A percentile compares a stretch with the other conserved stretches of the same genome.
Evolutionary conservation across 805 yeast genomes (phyloP).

Genomic region (Candida dajiaensis): DNA sequence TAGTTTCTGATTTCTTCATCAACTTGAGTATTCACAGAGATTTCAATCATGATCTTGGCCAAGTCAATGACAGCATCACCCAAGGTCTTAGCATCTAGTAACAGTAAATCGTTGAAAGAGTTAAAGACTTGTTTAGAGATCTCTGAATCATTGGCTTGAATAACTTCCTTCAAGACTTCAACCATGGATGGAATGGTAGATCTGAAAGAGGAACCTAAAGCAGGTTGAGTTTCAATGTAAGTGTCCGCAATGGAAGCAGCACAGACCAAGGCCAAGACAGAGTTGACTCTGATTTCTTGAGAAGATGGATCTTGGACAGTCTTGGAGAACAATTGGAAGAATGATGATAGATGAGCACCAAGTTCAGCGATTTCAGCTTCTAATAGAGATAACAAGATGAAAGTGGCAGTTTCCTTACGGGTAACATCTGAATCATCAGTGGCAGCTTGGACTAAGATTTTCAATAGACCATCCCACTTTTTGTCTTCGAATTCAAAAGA

Average conservation of each 20-base stretch:
- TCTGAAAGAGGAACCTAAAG: slow-evolving; percentile 48
- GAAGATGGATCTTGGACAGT: slow-evolving; percentile 60
- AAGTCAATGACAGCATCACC: slow-evolving; percentile 70
- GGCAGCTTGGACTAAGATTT: slow-evolving; percentile 63
- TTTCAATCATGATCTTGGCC: slow-evolving; percentile 67
- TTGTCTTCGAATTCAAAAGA: slow-evolving; percentile 61
- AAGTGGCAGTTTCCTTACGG: slow-evolving; percentile 77
- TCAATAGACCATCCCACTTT: slow-evolving; percentile 75
- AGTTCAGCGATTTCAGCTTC: slow-evolving; percentile 64
- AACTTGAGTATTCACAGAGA: slow-evolving; percentile 56
- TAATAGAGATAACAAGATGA: slow-evolving; percentile 67
- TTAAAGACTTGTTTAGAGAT: slow-evolving; percentile 73
- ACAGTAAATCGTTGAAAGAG: slow-evolving; percentile 73
- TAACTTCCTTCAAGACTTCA: slow-evolving; percentile 68
- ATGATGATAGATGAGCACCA: slow-evolving; percentile 52
- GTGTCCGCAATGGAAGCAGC: slow-evolving; percentile 66
- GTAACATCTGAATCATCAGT: slow-evolving; percentile 43
- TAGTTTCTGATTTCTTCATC: slow-evolving; percentile 81
- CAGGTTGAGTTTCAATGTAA: slow-evolving; percentile 40
- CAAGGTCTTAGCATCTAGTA: slow-evolving; percentile 69
- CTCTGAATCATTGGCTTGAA: slow-evolving; percentile 65
- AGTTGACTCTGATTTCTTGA: slow-evolving; percentile 70
- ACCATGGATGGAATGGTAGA: slow-evolving; percentile 75
- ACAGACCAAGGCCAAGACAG: slow-evolving; percentile 70
- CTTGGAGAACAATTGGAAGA: slow-evolving; percentile 62